These are phyloP conservation scores for Sextonia rubra DNA, from an alignment of 164 flowering plant species.

Conservation along the genomic window DNA sequence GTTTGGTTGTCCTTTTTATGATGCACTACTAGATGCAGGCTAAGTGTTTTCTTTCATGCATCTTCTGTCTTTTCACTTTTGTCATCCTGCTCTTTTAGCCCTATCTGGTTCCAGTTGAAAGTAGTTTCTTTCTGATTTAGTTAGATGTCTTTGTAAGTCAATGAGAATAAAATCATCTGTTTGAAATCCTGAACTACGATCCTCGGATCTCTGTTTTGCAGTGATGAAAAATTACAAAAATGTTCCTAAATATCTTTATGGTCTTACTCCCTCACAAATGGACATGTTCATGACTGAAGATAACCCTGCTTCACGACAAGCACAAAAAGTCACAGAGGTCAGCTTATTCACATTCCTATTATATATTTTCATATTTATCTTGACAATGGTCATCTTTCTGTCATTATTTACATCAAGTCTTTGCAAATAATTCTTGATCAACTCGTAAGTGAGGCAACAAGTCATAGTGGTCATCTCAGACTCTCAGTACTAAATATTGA, in stretches of 20 bases:
- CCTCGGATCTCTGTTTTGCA: conserved; percentile 22
- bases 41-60: too few relatives aligned
- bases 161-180: not conserved
- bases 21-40: too few relatives aligned
- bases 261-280: conserved; percentile 78
- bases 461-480: not conserved
- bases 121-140: not conserved
- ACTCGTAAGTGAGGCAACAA: not conserved
- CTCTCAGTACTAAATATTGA: not conserved
- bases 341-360: not conserved
- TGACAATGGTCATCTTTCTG: not conserved
- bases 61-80: too few relatives aligned
- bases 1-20: too few relatives aligned
- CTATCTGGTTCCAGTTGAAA: not conserved
- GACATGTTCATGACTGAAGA: conserved; percentile 93
- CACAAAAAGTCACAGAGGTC: conserved; percentile 76
- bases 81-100: not conserved
- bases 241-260: conserved; percentile 64
- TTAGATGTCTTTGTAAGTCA: not conserved
- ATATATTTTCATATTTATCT: not conserved
- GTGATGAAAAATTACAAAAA: conserved; percentile 88
- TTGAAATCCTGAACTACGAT: not conserved
- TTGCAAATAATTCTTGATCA: not conserved
- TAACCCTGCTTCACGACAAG: conserved; percentile 57
- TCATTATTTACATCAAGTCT: not conserved